A percentile compares a stretch with the other conserved stretches of the same genome.
These are phyloP conservation scores for Penicillium macrosclerotiorum DNA, from an alignment of 495 filamentous ascomycete genomes.

Conservation along the genomic window DNA sequence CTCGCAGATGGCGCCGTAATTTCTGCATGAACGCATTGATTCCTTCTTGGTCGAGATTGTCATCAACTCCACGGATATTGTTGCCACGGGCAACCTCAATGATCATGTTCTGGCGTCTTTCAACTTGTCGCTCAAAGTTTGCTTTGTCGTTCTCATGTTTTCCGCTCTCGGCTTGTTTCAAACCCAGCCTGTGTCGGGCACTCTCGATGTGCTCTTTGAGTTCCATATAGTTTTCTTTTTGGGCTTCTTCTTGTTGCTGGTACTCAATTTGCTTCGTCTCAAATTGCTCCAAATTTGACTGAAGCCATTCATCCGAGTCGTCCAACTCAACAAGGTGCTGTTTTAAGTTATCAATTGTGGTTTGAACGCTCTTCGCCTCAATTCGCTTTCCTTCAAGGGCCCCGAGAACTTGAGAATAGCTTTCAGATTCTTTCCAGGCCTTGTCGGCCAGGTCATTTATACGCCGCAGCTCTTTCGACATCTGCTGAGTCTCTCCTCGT, in stretches of 20 bases:
- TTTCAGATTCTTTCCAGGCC: constrained; percentile 58
- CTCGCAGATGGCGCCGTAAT: constrained; percentile 68
- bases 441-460: constrained; percentile 55
- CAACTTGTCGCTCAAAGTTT: constrained; percentile 76
- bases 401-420: constrained; percentile 63
- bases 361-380: constrained; percentile 58
- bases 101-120: constrained; percentile 66
- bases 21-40: constrained; percentile 75
- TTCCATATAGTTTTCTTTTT: constrained; percentile 59
- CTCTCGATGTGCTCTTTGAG: constrained; percentile 62
- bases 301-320: constrained; percentile 76
- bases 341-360: constrained; percentile 67
- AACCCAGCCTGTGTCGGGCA: constrained; percentile 54
- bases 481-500: constrained; percentile 52
- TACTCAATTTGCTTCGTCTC: constrained; percentile 67
- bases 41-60: constrained; percentile 68
- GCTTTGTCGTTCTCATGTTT: constrained; percentile 82
- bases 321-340: constrained; percentile 68
- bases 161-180: constrained; percentile 80
- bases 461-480: constrained; percentile 55
- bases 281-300: constrained; percentile 76
- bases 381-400: constrained; percentile 73
- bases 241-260: constrained; percentile 58
- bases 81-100: constrained; percentile 76
- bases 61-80: constrained; percentile 80